A percentile compares a stretch with the other conserved stretches of the same genome.
phyloP scores from a whole-genome alignment of 805 yeast genomes.

The Kuraishia floccosa region DNA sequence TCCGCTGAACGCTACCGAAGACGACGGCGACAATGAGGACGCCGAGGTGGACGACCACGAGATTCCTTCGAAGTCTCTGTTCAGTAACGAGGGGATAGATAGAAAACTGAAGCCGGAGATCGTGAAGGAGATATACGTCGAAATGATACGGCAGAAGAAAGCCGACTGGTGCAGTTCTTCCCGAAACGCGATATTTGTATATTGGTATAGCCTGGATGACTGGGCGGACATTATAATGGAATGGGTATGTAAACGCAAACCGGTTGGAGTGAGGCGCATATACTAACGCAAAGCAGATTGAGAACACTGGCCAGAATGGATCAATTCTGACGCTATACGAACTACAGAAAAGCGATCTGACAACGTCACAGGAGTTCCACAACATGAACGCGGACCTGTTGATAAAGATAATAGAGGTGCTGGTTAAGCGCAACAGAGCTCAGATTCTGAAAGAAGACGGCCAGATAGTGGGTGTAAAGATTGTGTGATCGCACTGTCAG shows the following conservation, averaged over 20 bases:
- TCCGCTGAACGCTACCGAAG: conserved; percentile 8
- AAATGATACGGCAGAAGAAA: conserved; percentile 41
- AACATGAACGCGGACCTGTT: conserved; percentile 50
- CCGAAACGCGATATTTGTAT: conserved; percentile 36
- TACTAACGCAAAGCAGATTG: conserved; percentile 27
- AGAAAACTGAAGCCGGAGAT: conserved; percentile 45
- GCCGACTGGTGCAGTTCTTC: conserved; percentile 54
- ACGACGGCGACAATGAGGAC: conserved; percentile 17
- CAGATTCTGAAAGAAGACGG: conserved; percentile 57
- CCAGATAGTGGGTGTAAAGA: conserved; percentile 65
- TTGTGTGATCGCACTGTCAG: too few relatives aligned
- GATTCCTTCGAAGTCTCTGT: conserved; percentile 19
- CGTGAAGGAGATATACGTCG: conserved; percentile 39
- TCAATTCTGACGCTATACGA: conserved; percentile 78
- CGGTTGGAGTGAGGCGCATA: conserved; percentile 9
- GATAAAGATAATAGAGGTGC: conserved; percentile 37
- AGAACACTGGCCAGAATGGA: conserved; percentile 66
- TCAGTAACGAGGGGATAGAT: conserved; percentile 37
- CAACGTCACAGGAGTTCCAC: conserved; percentile 43
- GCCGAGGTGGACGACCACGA: conserved; percentile 9
- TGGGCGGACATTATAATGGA: conserved; percentile 57
- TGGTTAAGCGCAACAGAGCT: conserved; percentile 64
- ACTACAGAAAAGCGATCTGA: conserved; percentile 53
- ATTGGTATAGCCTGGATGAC: conserved; percentile 60
- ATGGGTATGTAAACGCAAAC: conserved; percentile 25